Evolutionary conservation across 345 rosid species (phyloP), one percentile per base, ranked within the genome.

Genomic region (Citrus hindsii): DNA sequence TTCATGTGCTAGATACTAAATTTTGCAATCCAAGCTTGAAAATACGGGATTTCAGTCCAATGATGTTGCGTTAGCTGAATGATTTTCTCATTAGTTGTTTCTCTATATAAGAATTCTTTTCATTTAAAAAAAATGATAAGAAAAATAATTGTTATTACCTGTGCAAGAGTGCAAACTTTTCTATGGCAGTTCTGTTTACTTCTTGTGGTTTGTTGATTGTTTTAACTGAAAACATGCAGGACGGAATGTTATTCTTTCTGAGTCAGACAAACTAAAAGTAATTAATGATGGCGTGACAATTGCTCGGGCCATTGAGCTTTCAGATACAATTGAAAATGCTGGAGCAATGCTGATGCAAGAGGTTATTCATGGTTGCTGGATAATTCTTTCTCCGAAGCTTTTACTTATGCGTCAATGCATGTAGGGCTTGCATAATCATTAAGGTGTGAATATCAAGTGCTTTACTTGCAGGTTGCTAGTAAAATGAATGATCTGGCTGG

Each of bases 201-300:
- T 73, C 59, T 32, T 81, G 22, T 46, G 73, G 66, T 64, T 53
- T 84, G 61, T 30, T 84, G 51, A 73, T 42, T 19, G 64, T 53
- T 69, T 82, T 66, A 22, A 80, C 32, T 74, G 77, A 67, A 79
- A 69, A 35, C 80, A 5, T 80, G 83, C 93, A 92, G 98, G 99
- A 42, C 88, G 95, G 42, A 93, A 91, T 81, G 97, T 95, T 58
- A 85, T 93, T 62, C 87, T 95, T 18, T 88, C 87, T 64, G 99
- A 92, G 19, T 82, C 89, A 14, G 86, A 85, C 68, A 73, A 74
- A 33, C 82, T 93, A 38, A 93, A 88, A 75, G 92, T 90, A 53
- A 84, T 95, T 30, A 95, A 95, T 78, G 98, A 93, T 77, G 99
- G 99, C 73, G 93, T 95, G 60, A 91, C 97, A 68, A 91, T 92